Evolutionary conservation across 2,329 filamentous ascomycete species (phyloP).

Genomic region (Helminthosporium solani): DNA sequence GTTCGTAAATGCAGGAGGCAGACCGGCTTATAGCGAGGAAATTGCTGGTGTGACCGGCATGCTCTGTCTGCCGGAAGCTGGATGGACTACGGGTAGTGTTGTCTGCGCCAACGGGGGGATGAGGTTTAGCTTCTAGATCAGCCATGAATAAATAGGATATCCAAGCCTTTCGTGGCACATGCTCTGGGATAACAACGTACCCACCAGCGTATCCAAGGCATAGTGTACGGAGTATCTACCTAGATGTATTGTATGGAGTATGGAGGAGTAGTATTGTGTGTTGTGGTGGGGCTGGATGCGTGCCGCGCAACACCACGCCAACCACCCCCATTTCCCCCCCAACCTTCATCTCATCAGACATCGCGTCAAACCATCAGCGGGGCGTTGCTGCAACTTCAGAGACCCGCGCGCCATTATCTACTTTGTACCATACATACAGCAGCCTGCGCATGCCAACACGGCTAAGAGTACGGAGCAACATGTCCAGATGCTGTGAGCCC

Average conservation of each 20-base stretch:
- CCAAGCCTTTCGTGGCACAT: too few relatives aligned
- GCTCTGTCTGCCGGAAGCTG: conserved; percentile 69
- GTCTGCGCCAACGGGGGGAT: conserved; percentile 80
- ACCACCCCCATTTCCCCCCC: neutral
- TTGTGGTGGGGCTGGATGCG: neutral
- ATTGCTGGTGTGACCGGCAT: conserved; percentile 76
- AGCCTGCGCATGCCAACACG: neutral
- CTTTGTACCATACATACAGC: too few relatives aligned
- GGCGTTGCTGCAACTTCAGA: neutral
- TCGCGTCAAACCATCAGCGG: neutral
- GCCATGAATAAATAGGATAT: too few relatives aligned
- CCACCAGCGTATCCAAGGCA: too few relatives aligned
- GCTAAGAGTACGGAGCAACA: neutral
- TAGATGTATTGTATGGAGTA: too few relatives aligned
- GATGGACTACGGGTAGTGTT: conserved; percentile 77
- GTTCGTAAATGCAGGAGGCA: conserved; percentile 52
- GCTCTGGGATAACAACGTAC: too few relatives aligned
- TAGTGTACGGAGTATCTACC: too few relatives aligned
- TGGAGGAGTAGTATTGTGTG: too few relatives aligned
- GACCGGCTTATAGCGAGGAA: conserved; percentile 64
- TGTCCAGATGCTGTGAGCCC: too few relatives aligned
- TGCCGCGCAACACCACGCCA: neutral
- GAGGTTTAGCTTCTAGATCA: conserved; percentile 38
- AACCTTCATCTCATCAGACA: neutral
- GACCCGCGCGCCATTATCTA: too few relatives aligned